phyloP scores from a whole-genome alignment of 176 grass and related monocot genomes.

The Raddia distichophylla region DNA sequence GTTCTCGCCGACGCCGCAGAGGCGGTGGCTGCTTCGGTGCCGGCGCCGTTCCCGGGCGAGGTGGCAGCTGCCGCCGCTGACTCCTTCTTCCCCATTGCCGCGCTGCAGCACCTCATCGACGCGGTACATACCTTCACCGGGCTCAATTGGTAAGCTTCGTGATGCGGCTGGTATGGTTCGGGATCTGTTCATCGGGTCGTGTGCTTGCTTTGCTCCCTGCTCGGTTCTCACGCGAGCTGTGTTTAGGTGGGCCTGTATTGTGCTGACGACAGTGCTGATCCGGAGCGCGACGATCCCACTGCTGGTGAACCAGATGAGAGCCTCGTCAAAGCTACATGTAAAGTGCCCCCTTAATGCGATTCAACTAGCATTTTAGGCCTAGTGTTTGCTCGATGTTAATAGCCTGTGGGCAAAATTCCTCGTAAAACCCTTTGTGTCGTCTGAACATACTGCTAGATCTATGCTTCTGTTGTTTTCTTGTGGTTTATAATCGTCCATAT shows the following conservation, averaged over 20 bases:
- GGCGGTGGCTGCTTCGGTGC: conserved; percentile 37
- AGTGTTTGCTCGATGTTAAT: conserved; percentile 15
- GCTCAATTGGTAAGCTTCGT: conserved; percentile 72
- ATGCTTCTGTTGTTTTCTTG: background rate
- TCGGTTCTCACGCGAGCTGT: conserved; percentile 31
- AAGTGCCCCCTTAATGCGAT: conserved; percentile 27
- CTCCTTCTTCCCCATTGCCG: conserved; percentile 67
- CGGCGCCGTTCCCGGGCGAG: conserved; percentile 80
- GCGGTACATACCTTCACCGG: conserved; percentile 69
- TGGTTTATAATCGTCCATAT: background rate
- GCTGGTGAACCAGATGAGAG: conserved; percentile 73
- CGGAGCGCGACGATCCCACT: conserved; percentile 64
- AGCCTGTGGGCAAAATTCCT: background rate
- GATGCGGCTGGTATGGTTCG: background rate
- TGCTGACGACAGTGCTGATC: conserved; percentile 78
- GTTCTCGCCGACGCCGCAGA: conserved; percentile 51
- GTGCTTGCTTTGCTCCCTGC: conserved; percentile 24
- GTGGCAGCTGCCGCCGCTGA: conserved; percentile 84
- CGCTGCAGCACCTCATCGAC: conserved; percentile 88
- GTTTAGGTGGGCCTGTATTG: conserved; percentile 90
- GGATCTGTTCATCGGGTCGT: conserved; percentile 34
- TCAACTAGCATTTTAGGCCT: conserved; percentile 25
- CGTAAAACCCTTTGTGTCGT: background rate
- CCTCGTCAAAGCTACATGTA: conserved; percentile 65
- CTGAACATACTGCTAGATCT: background rate